Conservation (phyloP, 2,329 filamentous ascomycete species). For the Phyllosticta paracitricarpa region DNA sequence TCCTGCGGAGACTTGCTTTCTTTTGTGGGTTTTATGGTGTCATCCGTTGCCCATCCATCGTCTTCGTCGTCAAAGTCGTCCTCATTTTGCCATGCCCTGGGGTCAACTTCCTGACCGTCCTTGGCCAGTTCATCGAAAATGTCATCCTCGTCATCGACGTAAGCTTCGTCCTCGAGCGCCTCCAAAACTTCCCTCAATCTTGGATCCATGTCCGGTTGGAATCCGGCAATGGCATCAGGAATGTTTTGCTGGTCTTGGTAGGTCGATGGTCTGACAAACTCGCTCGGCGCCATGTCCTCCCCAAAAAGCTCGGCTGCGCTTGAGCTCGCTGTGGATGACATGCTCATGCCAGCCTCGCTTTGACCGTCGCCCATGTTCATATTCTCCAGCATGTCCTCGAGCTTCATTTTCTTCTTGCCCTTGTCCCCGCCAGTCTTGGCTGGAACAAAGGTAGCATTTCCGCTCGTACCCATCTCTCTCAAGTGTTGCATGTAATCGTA, state of each 20-base stretch:
- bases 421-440: conserved; percentile 49
- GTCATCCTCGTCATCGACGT: conserved; percentile 76
- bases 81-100: conserved; percentile 60
- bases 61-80: conserved; percentile 49
- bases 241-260: conserved; percentile 92
- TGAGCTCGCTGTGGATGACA: conserved; percentile 26
- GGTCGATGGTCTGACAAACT: conserved; percentile 63
- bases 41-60: conserved; percentile 90
- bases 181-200: conserved; percentile 82
- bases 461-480: conserved; percentile 61
- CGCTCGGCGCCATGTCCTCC: conserved; percentile 66
- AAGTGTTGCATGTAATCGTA: conserved; percentile 99
- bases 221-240: conserved; percentile 82
- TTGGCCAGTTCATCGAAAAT: conserved; percentile 66
- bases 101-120: conserved; percentile 63
- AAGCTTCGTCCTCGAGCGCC: conserved; percentile 90
- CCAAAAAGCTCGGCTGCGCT: conserved; percentile 50
- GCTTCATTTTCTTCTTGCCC: conserved; percentile 58
- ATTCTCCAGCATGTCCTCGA: conserved; percentile 70
- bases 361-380: conserved; percentile 32
- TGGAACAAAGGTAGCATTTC: conserved; percentile 73
- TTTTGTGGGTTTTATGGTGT: conserved; percentile 57
- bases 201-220: conserved; percentile 97
- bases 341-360: conserved; percentile 33
- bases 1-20: conserved; percentile 28